Conservation (phyloP, 2,329 filamentous ascomycete genomes). For the Penicillium paneum region DNA sequence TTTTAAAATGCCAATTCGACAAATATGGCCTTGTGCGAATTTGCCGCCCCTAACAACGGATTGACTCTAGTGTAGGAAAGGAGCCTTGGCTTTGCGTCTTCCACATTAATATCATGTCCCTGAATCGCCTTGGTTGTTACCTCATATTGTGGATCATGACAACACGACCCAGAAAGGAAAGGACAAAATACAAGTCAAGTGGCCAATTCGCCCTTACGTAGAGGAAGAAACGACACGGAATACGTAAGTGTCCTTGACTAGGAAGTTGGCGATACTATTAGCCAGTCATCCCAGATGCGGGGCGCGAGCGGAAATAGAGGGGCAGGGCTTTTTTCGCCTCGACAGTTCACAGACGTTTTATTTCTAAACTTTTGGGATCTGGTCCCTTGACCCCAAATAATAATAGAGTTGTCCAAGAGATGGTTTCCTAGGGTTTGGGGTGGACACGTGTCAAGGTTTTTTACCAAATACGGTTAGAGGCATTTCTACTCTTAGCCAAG, state of each 20-base stretch:
- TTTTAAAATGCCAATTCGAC: not conserved
- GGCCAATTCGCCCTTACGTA: not conserved
- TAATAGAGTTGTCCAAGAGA: not conserved
- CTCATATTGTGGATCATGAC: not conserved
- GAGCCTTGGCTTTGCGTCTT: not conserved
- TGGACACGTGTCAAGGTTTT: constrained; percentile 8
- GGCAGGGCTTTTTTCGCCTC: not conserved
- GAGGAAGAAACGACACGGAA: not conserved
- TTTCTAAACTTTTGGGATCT: not conserved
- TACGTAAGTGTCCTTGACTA: constrained; percentile 1
- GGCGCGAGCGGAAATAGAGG: constrained; percentile 5
- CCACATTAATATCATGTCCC: not conserved
- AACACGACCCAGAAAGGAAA: not conserved
- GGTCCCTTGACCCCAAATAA: constrained; percentile 1
- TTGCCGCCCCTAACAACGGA: not conserved
- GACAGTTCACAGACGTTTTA: not conserved
- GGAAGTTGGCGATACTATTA: not conserved
- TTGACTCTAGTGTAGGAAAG: constrained; percentile 1
- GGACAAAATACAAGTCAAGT: not conserved
- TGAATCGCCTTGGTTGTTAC: not conserved
- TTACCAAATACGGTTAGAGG: not conserved
- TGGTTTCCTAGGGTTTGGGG: constrained; percentile 6
- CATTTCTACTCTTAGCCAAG: not conserved
- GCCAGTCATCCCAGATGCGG: not conserved
- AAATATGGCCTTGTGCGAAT: not conserved